These are phyloP conservation scores for Astraeus odoratus DNA, from an alignment of 768 basidiomycete genomes.

Conservation along the genomic window DNA sequence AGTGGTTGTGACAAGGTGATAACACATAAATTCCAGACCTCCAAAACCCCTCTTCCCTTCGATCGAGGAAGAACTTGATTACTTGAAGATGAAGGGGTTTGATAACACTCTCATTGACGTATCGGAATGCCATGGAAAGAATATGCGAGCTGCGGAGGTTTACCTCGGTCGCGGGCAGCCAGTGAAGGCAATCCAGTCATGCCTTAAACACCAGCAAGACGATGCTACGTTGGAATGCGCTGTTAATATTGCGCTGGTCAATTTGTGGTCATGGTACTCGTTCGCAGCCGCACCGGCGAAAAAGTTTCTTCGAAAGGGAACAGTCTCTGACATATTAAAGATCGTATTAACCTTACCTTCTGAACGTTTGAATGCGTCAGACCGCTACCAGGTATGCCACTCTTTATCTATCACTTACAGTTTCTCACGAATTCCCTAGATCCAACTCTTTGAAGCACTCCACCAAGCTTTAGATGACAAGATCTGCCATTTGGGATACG, in stretches of 20 bases:
- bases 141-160: slow-evolving; percentile 44
- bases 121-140: slow-evolving; percentile 36
- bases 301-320: slow-evolving; percentile 3
- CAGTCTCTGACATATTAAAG: slow-evolving; percentile 1
- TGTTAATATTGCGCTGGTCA: slow-evolving; percentile 32
- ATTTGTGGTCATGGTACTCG: slow-evolving; percentile 39
- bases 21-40: slow-evolving; percentile 30
- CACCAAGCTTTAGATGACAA: too few species aligned
- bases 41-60: slow-evolving; percentile 43
- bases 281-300: slow-evolving; percentile 28
- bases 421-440: not conserved
- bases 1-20: not conserved
- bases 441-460: not conserved
- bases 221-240: slow-evolving; percentile 29
- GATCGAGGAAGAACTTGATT: slow-evolving; percentile 47
- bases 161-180: slow-evolving; percentile 41
- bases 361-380: slow-evolving; percentile 4
- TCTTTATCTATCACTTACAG: not conserved
- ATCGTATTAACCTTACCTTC: slow-evolving; percentile 22
- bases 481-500: not conserved
- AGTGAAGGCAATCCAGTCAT: slow-evolving; percentile 39
- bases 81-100: slow-evolving; percentile 47
- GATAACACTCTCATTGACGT: slow-evolving; percentile 41
- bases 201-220: slow-evolving; percentile 30
- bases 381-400: not conserved